A percentile compares a stretch with the other conserved stretches of the same genome.
Conservation (phyloP, 2,329 filamentous ascomycete species). For the Stylonectria norvegica region DNA sequence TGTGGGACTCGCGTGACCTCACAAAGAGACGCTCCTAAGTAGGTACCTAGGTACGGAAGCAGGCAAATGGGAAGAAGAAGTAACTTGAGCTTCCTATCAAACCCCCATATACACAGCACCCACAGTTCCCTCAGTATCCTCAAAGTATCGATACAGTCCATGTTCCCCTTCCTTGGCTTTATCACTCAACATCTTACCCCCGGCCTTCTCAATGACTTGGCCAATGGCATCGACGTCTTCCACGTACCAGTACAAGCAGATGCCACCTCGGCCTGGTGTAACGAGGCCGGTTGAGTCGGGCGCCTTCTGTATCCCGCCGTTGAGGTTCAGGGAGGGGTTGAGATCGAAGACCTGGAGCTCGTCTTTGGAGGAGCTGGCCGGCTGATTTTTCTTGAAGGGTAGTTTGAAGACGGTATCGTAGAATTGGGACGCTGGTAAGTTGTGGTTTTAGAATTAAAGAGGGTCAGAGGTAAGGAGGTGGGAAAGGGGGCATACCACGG, state of each 20-base stretch:
- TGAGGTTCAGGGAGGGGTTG: conserved; percentile 25
- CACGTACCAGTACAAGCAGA: conserved; percentile 30
- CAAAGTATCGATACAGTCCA: conserved; percentile 30
- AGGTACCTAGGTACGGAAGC: too few relatives aligned
- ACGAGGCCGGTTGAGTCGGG: conserved; percentile 25
- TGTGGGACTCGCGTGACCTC: too few relatives aligned
- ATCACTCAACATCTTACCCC: conserved; percentile 28
- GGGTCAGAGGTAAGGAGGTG: not conserved
- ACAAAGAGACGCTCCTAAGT: too few relatives aligned
- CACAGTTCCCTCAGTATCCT: conserved; percentile 31
- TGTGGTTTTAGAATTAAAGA: not conserved
- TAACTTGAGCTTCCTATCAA: conserved; percentile 2
- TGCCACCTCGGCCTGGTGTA: conserved; percentile 25
- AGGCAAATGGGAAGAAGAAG: not conserved
- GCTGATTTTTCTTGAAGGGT: conserved; percentile 19
- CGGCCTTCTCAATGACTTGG: conserved; percentile 24
- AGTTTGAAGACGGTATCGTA: conserved; percentile 30
- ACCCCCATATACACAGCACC: conserved; percentile 30
- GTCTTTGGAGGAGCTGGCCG: conserved; percentile 11
- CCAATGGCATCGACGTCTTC: conserved; percentile 27
- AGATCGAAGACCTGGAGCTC: conserved; percentile 29
- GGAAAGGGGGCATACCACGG: conserved; percentile 20
- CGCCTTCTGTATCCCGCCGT: conserved; percentile 27
- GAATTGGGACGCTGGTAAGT: conserved; percentile 24
- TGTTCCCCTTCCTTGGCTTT: conserved; percentile 26